Evolutionary conservation across 371 early-diverging fungal species (phyloP), one percentile per base, ranked within the genome.

Genomic region (Mortierella sp.): DNA sequence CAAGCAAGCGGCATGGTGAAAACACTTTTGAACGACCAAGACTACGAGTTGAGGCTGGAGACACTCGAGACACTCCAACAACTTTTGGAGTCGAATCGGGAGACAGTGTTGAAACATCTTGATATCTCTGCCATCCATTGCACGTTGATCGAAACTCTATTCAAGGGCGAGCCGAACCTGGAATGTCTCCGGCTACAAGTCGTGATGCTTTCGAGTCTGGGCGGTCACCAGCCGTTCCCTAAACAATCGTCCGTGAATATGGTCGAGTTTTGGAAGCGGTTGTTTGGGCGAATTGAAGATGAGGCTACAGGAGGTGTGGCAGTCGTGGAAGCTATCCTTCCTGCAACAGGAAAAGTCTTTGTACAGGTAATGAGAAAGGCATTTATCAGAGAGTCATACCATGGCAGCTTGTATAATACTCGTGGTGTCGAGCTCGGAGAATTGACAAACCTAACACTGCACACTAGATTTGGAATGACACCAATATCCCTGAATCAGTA

Each of bases 31-130:
- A 63, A 56, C 3, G 81, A 82, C 51, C 21, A 40, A 6, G 82
- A 82, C n/a, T 90, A 91, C 60, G 91, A 91, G 67, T 86, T 90
- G 6, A 85, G 90, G 12, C 66, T 88, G 12, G 67, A 81, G 14
- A 79, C 85, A 3, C 64, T 86, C 24, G 78, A 85, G 55, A 80
- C 81, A 17, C 71, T 86, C 5, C 74, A 61, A 22, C 56, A 34
- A 16, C 48, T 68, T 13, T 37, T 79, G 61, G 73, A 52, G 59
- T 50, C 46, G 27, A 60, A 57, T 55, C 49, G 57, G 25, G 63
- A 67, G 5, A 78, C 69, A 13, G 43, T 57, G 48, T 62, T 64
- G 63, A 55, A 39, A 52, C 60, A 57, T 62, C 37, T 68, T 7
- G 60, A 77, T 29, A 29, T 54, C 0, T 17, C 28, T 4, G 40